phyloP scores from a whole-genome alignment of 1,284 basidiomycete species.

The Termitomyces sp. region DNA sequence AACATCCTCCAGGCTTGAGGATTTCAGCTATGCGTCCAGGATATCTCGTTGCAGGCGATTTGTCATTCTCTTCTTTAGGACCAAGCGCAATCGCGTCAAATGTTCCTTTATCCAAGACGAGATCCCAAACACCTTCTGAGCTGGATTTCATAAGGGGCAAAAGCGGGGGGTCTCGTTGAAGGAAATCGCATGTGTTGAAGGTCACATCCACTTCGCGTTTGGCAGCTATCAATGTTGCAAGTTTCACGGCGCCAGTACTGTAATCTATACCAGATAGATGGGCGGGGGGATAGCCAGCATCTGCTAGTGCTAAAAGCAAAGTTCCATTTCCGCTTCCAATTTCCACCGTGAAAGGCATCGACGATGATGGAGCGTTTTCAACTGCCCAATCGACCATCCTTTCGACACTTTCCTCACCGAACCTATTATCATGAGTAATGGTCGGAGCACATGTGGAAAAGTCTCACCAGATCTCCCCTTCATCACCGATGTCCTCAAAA shows the following conservation, averaged over 20 bases:
- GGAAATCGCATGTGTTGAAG: conserved; percentile 58
- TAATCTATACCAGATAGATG: conserved; percentile 79
- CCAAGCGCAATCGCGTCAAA: conserved; percentile 85
- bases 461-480: conserved; percentile 81
- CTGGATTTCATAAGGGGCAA: conserved; percentile 27
- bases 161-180: conserved; percentile 39
- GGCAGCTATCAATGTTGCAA: conserved; percentile 50
- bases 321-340: conserved; percentile 87
- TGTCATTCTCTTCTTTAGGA: conserved; percentile 52
- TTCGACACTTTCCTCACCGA: conserved; percentile 74
- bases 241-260: conserved; percentile 65
- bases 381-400: conserved; percentile 75
- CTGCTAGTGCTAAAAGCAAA: conserved; percentile 68
- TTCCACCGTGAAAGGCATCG: conserved; percentile 54
- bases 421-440: conserved; percentile 46
- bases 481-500: conserved; percentile 80
- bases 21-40: conserved; percentile 53
- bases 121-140: conserved; percentile 48
- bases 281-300: conserved; percentile 56
- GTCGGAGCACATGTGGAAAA: background rate
- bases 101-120: conserved; percentile 77
- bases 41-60: conserved; percentile 56
- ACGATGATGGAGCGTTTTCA: conserved; percentile 43
- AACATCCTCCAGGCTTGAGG: conserved; percentile 64
- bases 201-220: conserved; percentile 36